Base-by-base conservation (phyloP, 305 asterid genomes). In the Fraxinus greggii region DNA sequence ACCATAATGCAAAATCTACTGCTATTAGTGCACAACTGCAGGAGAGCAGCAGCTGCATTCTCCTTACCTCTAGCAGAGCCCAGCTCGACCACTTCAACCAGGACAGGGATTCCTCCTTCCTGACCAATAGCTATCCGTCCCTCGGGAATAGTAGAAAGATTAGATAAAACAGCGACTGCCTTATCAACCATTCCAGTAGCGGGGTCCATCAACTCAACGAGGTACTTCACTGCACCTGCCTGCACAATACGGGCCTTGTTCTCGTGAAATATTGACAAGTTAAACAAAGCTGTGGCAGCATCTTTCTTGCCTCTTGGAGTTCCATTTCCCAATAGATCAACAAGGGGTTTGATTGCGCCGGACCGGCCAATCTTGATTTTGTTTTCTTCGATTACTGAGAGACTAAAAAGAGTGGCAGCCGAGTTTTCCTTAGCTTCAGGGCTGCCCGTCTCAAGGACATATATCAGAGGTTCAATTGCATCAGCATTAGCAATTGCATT, bases 41-140 rank as follows among this genome's bases (percentile, higher is more conserved):
- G 88, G 65, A 94, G 94, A 76, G 97, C 97, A 70, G 98, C 98
- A 23, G 97, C 98, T 65, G 98, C 98, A 86, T 94, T 94, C 85
- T 94, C 98, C 85, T 94, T 94, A 28, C 96, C 96, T 88, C 98
- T 88, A 23, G 91, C 95, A 17, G 98, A 93, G n/a, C 97, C 98
- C 72, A 94, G 88, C 89, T 94, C 98, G 54, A 94, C 97, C 85
- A 94, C 97, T 92, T 94, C 98, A 82, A 94, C 97, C 77, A 94
- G 84, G 36, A 91, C 90, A 1, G 94, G 97, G 75, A 94, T 92
- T 40, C 97, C 98, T 72, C 91, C 92, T 88, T 87, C 93, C 83
- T 85, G 92, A 81, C 97, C 97, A 63, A 94, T 93, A 9, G 91
- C 90, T 0, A 92, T 83, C 85, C 97, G 87, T 69, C 96, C 98